Conservation (phyloP, 176 grass and related monocot genomes). For the Microstegium vimineum region DNA sequence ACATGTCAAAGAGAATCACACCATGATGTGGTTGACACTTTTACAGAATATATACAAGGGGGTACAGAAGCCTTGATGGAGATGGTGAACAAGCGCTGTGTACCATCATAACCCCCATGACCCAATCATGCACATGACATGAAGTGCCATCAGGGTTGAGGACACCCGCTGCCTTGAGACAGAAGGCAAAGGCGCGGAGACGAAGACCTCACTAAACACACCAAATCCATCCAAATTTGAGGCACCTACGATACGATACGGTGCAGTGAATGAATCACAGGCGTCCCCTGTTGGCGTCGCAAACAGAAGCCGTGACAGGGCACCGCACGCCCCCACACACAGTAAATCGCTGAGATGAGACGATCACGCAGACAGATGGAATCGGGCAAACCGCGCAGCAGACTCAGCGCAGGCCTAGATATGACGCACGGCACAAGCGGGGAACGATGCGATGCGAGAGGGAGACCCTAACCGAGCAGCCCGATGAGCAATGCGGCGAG, state of each 20-base stretch:
- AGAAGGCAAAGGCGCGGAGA: background rate
- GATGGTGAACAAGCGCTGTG: background rate
- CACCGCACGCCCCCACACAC: background rate
- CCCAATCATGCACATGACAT: background rate
- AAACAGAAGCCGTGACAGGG: background rate
- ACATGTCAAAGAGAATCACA: background rate
- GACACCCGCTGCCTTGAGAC: background rate
- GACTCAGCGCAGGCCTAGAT: background rate
- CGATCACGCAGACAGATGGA: background rate
- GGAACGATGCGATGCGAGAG: background rate
- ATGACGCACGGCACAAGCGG: background rate
- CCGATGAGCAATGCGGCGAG: background rate
- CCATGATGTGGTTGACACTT: background rate
- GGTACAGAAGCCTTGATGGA: background rate
- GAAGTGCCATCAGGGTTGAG: background rate
- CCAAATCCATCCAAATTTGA: background rate
- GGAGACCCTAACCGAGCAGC: background rate
- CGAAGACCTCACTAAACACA: too few species aligned
- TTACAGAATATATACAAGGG: background rate
- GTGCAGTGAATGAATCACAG: too few species aligned
- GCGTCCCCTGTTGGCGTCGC: background rate
- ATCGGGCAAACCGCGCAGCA: background rate
- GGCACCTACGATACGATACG: background rate
- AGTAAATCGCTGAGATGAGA: background rate
- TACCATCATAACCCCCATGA: background rate